phyloP scores from a whole-genome alignment of 106 monocot species.

The Allium sativum region DNA sequence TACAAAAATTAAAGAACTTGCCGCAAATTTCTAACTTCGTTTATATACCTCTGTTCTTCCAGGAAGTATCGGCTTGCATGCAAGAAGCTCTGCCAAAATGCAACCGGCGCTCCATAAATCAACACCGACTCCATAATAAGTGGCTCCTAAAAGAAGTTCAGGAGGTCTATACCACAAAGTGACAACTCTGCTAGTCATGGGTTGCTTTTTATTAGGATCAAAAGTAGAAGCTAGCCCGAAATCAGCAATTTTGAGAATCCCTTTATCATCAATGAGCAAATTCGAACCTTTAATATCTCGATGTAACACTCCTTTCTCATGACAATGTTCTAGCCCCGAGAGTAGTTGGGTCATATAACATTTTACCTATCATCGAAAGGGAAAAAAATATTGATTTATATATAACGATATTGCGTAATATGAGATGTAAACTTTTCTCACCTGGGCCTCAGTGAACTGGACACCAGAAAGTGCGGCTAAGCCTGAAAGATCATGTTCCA shows the following conservation, averaged over 20 bases:
- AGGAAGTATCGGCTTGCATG: conserved; percentile 44
- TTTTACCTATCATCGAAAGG: conserved; percentile 24
- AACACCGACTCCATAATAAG: conserved; percentile 36
- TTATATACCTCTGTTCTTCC: conserved; percentile 45
- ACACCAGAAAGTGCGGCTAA: conserved; percentile 25
- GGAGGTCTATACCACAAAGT: conserved; percentile 70
- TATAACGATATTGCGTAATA: neutral
- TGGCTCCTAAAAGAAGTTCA: conserved; percentile 54
- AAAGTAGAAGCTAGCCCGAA: conserved; percentile 48
- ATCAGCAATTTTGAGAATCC: conserved; percentile 58
- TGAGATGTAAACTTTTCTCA: neutral
- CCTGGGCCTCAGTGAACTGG: conserved; percentile 45
- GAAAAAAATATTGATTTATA: neutral
- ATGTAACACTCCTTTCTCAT: conserved; percentile 38
- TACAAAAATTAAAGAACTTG: too few species aligned
- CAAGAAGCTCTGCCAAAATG: conserved; percentile 52
- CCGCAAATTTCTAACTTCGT: neutral
- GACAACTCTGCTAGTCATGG: conserved; percentile 53
- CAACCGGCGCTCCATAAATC: conserved; percentile 71
- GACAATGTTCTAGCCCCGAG: conserved; percentile 55
- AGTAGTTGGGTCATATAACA: conserved; percentile 64
- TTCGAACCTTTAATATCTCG: conserved; percentile 63
- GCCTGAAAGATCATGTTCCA: conserved; percentile 64
- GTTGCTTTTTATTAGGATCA: conserved; percentile 25
- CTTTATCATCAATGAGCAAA: conserved; percentile 41